Base-by-base conservation (phyloP, 2,329 filamentous ascomycete species). In the Aspergillus sclerotialis region DNA sequence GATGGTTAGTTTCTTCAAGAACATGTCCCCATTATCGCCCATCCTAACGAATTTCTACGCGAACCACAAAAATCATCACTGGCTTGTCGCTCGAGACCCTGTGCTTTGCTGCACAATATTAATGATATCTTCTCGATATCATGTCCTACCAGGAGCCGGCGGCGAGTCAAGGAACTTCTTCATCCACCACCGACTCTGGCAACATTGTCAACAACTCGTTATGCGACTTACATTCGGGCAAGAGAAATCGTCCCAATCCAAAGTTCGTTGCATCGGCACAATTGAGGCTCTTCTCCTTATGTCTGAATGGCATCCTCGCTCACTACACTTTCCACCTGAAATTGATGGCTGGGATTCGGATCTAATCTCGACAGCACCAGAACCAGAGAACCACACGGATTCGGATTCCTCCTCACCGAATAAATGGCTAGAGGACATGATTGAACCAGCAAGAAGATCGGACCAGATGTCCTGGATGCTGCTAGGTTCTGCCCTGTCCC, bases 381-480 rank as follows among this genome's bases (percentile, higher is more conserved):
- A 56, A 7, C 54, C 58, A 41, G 27, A 52, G 39, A 30, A 60
- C 46, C 33, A 45, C 11, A 25, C 18, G 1, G 44, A 62, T 7
- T 30, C 48, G n/a, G 56, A 44, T 40, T 43, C 43, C 5, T 38
- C 38, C 2, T 54, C 58, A 5, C 47, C 61, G 4, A 67, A 60
- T 35, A 50, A 65, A 32, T 74, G 71, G 68, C 55, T 71, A 1
- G 64, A 72, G 30, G 72, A 74, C 42, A 72, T 76, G 23, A 68
- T 75, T 26, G 65, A 73, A 26, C 71, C 72, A 2, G 69, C 72
- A 2, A 67, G 68, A 38, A 58, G 69, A 36, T 76, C 70, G 0
- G 73, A 76, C 44, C 66, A 72, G 3, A 76, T 77, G 72, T 76
- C 73, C 1, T 77, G 73, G 73, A 76, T 75, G 67, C 46, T 76